phyloP scores from a whole-genome alignment of 176 grass and related monocot genomes.

The Bothriochloa decipiens region DNA sequence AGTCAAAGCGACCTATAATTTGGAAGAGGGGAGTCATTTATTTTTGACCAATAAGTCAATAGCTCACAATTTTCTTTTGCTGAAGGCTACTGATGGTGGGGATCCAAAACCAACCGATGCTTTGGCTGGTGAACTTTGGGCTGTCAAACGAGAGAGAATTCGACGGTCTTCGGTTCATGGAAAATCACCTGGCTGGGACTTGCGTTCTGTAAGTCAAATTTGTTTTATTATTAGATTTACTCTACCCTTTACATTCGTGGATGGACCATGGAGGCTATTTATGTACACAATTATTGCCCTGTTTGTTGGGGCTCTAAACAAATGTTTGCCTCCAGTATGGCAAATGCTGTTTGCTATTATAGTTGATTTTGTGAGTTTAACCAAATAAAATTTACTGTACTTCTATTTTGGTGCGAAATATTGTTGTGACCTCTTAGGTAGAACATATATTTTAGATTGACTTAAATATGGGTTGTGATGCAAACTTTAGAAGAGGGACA shows the following conservation, averaged over 20 bases:
- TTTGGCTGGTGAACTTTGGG: slow-evolving; percentile 97
- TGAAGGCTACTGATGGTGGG: slow-evolving; percentile 57
- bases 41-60: slow-evolving; percentile 25
- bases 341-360: background rate
- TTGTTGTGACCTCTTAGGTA: background rate
- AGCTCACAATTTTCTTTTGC: slow-evolving; percentile 28
- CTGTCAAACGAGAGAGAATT: slow-evolving; percentile 91
- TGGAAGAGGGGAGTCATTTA: background rate
- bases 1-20: background rate
- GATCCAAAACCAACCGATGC: slow-evolving; percentile 91
- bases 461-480: background rate
- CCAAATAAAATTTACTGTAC: background rate
- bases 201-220: slow-evolving; percentile 79
- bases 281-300: background rate
- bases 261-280: slow-evolving; percentile 6
- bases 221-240: background rate
- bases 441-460: background rate
- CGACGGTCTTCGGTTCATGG: slow-evolving; percentile 69
- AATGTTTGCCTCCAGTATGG: background rate
- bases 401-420: background rate
- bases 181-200: slow-evolving; percentile 93
- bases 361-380: slow-evolving; percentile 13
- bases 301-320: background rate
- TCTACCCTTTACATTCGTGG: background rate
- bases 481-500: background rate